Base-by-base conservation (phyloP, 2,329 filamentous ascomycete genomes). In the Aspergillus sp. region DNA sequence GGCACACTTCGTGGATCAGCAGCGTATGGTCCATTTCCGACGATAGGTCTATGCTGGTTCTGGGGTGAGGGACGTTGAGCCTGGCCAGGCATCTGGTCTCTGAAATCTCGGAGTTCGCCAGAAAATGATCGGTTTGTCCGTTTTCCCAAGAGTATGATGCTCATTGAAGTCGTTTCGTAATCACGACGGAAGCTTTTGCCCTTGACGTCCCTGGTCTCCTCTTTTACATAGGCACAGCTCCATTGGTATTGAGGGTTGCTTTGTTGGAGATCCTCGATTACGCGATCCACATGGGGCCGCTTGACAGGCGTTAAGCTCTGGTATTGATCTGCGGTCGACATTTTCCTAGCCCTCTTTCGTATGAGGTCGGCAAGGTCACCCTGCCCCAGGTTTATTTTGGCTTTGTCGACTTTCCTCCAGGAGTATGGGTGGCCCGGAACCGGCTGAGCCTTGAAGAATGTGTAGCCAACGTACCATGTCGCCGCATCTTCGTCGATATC, bases 161-260 rank as follows among this genome's bases (percentile, higher is more conserved):
- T 64, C 66, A 76, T 70, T 4, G 66, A 70, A 27, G 66, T 56
- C 12, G 68, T 73, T 24, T 73, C 69, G 15, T 70, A 69, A 47
- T 70, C 67, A n/a, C 60, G 65, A 33, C 63, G 62, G 54, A 63
- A 57, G 41, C 67, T 64, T 54, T 69, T 69, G 22, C 70, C 63
- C 54, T 68, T 69, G 44, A 65, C 62, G 0, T 64, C 53, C 45
- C 67, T 64, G 24, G 68, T 61, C 6, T 69, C 65, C 51, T 69
- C 69, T 47, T 73, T 70, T 22, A 72, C 66, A 59, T 75, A 76
- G n/a, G 69, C 72, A 48, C 67, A 74, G n/a, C 61, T 70, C 72
- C 74, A 77, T 58, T 73, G 67, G 15, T 71, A 73, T 4, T 64
- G 62, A 15, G 64, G 63, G 33, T 75, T 68, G 15, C 56, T 60